Evolutionary conservation across 257 asterid species (phyloP).

Genomic region (Nicotiana noctiflora): DNA sequence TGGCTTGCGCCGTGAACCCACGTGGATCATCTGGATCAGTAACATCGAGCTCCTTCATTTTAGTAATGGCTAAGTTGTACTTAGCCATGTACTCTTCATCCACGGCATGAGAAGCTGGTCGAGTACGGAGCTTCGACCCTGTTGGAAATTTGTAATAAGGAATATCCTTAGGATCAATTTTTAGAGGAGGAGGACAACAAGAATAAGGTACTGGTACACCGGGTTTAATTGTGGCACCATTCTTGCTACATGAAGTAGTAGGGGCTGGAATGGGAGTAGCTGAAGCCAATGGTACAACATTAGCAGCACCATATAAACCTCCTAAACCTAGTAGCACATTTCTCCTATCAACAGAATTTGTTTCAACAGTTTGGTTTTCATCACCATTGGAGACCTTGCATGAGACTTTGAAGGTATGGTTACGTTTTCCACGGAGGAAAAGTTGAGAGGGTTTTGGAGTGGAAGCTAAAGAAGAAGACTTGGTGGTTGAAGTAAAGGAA

Average conservation of each 20-base stretch:
- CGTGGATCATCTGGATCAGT: constrained; percentile 14
- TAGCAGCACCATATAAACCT: constrained; percentile 4
- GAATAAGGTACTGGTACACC: not conserved
- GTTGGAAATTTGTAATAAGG: not conserved
- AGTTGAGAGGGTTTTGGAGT: not conserved
- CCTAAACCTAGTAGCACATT: constrained; percentile 10
- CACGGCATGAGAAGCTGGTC: not conserved
- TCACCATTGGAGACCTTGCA: not conserved
- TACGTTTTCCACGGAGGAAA: not conserved
- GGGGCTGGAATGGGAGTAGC: not conserved
- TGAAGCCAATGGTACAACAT: not conserved
- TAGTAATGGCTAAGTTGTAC: not conserved
- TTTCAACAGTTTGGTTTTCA: not conserved
- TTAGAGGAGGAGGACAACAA: not conserved
- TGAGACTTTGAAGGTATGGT: not conserved
- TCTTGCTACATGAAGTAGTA: no score
- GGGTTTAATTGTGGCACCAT: not conserved
- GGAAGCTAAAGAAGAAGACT: not conserved
- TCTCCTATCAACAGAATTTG: not conserved
- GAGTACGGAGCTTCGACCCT: not conserved
- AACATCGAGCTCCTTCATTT: not conserved
- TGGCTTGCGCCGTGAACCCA: constrained; percentile 24
- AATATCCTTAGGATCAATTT: no score
- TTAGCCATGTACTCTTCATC: not conserved
- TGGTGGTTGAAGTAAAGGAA: not conserved